Evolutionary conservation across 192 early-diverging fungal genomes (phyloP).

Genomic region (Coemansia sp.): DNA sequence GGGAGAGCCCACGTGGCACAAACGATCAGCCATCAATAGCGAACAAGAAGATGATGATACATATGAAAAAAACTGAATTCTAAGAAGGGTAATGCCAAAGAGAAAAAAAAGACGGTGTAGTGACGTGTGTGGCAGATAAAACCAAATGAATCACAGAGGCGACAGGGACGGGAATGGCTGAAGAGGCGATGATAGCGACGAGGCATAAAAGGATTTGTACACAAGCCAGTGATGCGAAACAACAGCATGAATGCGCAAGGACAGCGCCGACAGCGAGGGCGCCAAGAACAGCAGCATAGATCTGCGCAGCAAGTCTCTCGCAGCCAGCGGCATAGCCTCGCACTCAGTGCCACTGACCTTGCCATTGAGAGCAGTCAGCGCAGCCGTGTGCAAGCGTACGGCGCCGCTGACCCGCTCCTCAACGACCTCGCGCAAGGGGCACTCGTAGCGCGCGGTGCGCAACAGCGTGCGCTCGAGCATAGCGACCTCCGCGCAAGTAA

Average conservation of each 20-base stretch:
- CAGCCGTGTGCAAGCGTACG: conserved; percentile 21
- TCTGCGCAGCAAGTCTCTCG: conserved; percentile 24
- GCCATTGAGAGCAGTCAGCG: conserved; percentile 18
- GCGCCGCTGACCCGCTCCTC: conserved; percentile 41
- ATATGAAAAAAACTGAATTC: background rate
- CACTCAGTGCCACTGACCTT: conserved; percentile 23
- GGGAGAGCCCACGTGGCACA: background rate
- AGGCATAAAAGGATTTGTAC: conserved; percentile 43
- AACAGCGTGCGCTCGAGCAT: conserved; percentile 45
- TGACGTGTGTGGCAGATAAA: background rate
- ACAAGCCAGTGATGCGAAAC: conserved; percentile 49
- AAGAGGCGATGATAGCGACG: background rate
- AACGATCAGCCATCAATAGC: background rate
- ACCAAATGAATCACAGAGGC: background rate
- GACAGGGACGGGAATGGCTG: background rate
- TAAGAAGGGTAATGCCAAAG: background rate
- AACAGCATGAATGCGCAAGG: conserved; percentile 27
- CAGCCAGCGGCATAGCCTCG: conserved; percentile 34
- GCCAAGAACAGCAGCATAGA: conserved; percentile 40
- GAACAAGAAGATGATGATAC: conserved; percentile 7
- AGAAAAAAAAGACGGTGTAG: background rate
- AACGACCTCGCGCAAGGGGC: conserved; percentile 47
- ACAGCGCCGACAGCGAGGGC: conserved; percentile 27
- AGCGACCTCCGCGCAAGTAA: conserved; percentile 21
- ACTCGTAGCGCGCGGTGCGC: conserved; percentile 44